These are phyloP conservation scores for Kernera saxatilis DNA, from an alignment of 345 rosid species.

Conservation along the genomic window DNA sequence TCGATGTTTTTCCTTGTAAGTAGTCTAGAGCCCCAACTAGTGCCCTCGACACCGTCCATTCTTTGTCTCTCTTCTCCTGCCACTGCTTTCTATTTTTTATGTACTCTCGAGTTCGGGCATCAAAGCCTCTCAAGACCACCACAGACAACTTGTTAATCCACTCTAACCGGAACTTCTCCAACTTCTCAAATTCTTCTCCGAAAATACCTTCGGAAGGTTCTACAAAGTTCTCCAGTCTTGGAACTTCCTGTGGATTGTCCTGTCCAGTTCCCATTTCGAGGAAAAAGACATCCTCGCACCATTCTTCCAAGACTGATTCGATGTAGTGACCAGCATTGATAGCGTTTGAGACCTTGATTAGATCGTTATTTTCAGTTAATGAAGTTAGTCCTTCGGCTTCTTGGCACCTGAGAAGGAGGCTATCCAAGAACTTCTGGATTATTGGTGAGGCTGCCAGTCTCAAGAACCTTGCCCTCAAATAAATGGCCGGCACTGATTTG, in stretches of 20 bases:
- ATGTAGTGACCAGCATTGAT: conserved; percentile 61
- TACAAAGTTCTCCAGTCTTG: conserved; percentile 19
- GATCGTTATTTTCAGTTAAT: conserved; percentile 68
- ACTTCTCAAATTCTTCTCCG: conserved; percentile 46
- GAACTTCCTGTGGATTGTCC: conserved; percentile 34
- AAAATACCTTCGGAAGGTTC: conserved; percentile 45
- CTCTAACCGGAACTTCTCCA: conserved; percentile 59
- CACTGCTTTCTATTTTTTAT: conserved; percentile 72
- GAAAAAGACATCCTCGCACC: conserved; percentile 87
- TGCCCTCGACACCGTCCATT: conserved; percentile 55
- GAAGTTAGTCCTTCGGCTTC: conserved; percentile 97
- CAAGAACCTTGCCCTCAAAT: conserved; percentile 68
- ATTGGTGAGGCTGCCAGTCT: conserved; percentile 60
- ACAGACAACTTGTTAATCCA: conserved; percentile 78
- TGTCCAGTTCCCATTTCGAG: conserved; percentile 59
- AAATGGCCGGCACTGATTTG: conserved; percentile 51
- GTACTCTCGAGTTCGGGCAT: conserved; percentile 69
- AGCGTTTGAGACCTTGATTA: conserved; percentile 67
- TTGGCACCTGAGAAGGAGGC: conserved; percentile 70
- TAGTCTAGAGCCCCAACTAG: conserved; percentile 70
- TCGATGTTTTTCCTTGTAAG: conserved; percentile 68
- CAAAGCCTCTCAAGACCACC: conserved; percentile 79
- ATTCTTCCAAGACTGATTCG: conserved; percentile 67
- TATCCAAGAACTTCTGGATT: conserved; percentile 55
- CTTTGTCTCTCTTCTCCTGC: conserved; percentile 76